Conservation (phyloP, 306 rosid genomes). For the Elaeagnus macrophylla region DNA sequence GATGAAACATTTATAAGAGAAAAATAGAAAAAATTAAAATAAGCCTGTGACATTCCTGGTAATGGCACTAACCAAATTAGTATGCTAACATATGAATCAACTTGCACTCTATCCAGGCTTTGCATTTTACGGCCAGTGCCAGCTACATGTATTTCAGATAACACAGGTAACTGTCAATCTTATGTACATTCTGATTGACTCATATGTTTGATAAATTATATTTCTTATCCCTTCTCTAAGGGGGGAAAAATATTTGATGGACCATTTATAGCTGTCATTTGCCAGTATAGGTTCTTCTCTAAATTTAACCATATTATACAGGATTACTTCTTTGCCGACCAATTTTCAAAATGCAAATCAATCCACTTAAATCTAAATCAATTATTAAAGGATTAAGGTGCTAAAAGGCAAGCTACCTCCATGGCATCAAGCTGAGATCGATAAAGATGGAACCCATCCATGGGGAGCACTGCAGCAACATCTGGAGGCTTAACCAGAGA, state of each 20-base stretch:
- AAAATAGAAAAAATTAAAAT: neutral
- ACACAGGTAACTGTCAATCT: neutral
- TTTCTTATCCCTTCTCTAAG: too few relatives aligned
- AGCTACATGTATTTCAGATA: neutral
- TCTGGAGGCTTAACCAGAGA: constrained; percentile 49
- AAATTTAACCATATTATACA: too few relatives aligned
- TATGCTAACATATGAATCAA: neutral
- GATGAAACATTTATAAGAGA: neutral
- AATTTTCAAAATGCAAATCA: neutral
- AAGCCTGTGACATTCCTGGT: neutral
- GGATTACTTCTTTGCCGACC: neutral
- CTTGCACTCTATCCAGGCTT: neutral
- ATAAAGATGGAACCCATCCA: constrained; percentile 95
- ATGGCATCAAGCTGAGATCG: constrained; percentile 79
- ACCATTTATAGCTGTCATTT: too few relatives aligned
- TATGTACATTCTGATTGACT: neutral
- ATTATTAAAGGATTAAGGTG: constrained; percentile 12
- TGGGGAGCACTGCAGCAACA: constrained; percentile 65
- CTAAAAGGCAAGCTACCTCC: constrained; percentile 49
- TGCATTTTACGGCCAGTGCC: neutral
- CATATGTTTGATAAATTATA: too few relatives aligned
- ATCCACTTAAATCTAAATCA: constrained; percentile 19
- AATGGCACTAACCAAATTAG: neutral
- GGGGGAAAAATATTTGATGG: too few relatives aligned
- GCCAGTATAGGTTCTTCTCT: too few relatives aligned